Evolutionary conservation across 2,329 filamentous ascomycete genomes (phyloP).

Genomic region (Verticillium dahliae): DNA sequence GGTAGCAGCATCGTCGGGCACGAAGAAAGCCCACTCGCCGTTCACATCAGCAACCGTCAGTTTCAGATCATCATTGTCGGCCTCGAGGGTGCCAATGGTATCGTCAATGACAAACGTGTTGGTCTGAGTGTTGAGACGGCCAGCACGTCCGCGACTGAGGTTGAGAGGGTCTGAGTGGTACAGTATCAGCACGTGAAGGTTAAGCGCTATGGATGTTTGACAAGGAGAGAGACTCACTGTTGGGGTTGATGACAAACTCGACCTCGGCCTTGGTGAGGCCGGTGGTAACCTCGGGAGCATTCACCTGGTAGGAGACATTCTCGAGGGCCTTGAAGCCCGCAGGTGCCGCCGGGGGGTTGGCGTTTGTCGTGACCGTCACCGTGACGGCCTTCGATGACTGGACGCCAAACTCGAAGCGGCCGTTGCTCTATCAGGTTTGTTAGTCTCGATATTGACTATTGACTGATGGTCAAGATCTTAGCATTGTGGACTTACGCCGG

Average conservation of each 20-base stretch:
- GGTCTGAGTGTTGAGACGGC: slow-evolving; percentile 23
- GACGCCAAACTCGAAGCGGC: slow-evolving; percentile 29
- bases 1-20: slow-evolving; percentile 14
- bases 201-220: background rate
- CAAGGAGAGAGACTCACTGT: slow-evolving; percentile 17
- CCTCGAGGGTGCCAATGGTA: slow-evolving; percentile 26
- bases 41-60: slow-evolving; percentile 19
- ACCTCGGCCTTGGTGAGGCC: slow-evolving; percentile 28
- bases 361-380: slow-evolving; percentile 28
- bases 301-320: slow-evolving; percentile 24
- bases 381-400: slow-evolving; percentile 19
- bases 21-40: slow-evolving; percentile 23
- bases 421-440: slow-evolving; percentile 13
- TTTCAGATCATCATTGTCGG: slow-evolving; percentile 28
- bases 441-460: background rate
- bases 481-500: background rate
- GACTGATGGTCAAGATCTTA: no score
- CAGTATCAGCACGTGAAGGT: background rate
- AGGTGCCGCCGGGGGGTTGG: slow-evolving; percentile 21
- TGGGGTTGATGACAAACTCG: slow-evolving; percentile 27
- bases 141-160: slow-evolving; percentile 25
- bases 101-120: slow-evolving; percentile 25
- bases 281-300: slow-evolving; percentile 19
- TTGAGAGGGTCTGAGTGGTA: slow-evolving; percentile 19
- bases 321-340: slow-evolving; percentile 27